Evolutionary conservation across 345 rosid species (phyloP), one percentile per base, ranked within the genome.

Genomic region (Sapria himalayana): DNA sequence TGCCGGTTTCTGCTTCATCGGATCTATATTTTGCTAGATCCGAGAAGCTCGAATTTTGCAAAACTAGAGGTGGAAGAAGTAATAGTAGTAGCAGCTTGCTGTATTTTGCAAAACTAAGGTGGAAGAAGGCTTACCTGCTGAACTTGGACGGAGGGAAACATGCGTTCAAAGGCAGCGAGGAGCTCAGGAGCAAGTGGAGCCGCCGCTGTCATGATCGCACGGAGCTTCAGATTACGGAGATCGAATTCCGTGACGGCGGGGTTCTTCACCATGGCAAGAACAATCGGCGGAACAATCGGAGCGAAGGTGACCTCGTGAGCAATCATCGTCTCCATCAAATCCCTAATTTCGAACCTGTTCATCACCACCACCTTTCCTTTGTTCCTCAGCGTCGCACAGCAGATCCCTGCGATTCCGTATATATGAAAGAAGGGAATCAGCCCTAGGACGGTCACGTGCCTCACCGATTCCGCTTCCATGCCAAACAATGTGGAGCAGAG

Each of bases 381-480:
- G 58, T 82, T 89, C 61, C 58, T 65, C 10, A 82, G 56, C 2
- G 92, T 74, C 39, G 95, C 81, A 29, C 76, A 82, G 48, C 98
- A 89, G 0, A 89, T 82, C 3, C 98, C 98, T 12, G 67, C 51
- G 39, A 77, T 82, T 3, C 98, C 95, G 23, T 82, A 82, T 11
- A 79, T 79, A 54, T 89, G 98, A 46, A 82, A 89, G 59, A 89
- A 89, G 0, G 98, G 98, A 14, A 79, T 82, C n/a, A 89, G 63
- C 46, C 92, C 78, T 3, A 72, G 55, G 20, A 73, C 61, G 2
- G 76, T 67, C 16, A 74, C 76, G 22, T 78, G 76, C 35, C 94
- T 93, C 7, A 73, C 31, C 78, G 74, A 48, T 19, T 82, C 92
- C 2, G 74, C 57, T 4, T 69, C 67, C 8, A 82, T 71, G 35